Base-by-base conservation (phyloP, 805 yeast species). In the Hemisphaericaspora nanyangensis region DNA sequence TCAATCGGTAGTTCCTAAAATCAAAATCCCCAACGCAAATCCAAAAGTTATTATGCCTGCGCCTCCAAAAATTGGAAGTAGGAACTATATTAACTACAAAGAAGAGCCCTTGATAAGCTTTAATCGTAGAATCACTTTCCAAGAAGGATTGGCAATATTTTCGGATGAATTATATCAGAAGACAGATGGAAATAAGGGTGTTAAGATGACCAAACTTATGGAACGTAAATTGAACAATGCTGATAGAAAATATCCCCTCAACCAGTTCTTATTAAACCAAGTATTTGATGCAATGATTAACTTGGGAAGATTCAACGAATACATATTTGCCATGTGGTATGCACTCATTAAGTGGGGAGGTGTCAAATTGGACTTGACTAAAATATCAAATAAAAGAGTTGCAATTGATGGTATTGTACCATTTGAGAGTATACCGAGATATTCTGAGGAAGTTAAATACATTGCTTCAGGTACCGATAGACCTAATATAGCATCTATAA, bases 271-370 rank as follows among this genome's bases (percentile, higher is more conserved):
- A 25, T 40, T 67, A 17, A 54, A 54, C 38, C 44, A 46, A n/a
- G 51, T 53, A 6, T 44, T 68, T 24, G 68, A 65, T 30, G 58
- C 57, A 1, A 47, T 69, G 17, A 29, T 52, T 26, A 49, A 52
- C 17, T 42, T 67, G 33, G 71, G 70, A 4, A 53, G 51, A 37
- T 43, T 52, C 17, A 46, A 48, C 13, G 68, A 64, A 37, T 61
- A 61, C 38, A 42, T 58, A 25, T 38, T 49, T 16, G 52, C 58
- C 5, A 48, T 61, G 26, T 67, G 70, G 71, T 57, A 55, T 34
- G 43, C 56, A 2, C 50, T 67, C 25, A 48, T 50, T 39, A 52
- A 51, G 34, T 65, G 66, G 63, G 72, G 65, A 22, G 46, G 46
- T 3, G 18, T 41, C 15, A 20, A 27, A 16, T 12, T 40, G 6